Percentiles rank a stretch among this genome's conserved stretches.
phyloP scores from a whole-genome alignment of 257 asterid genomes.

The Penstemon barbatus region DNA sequence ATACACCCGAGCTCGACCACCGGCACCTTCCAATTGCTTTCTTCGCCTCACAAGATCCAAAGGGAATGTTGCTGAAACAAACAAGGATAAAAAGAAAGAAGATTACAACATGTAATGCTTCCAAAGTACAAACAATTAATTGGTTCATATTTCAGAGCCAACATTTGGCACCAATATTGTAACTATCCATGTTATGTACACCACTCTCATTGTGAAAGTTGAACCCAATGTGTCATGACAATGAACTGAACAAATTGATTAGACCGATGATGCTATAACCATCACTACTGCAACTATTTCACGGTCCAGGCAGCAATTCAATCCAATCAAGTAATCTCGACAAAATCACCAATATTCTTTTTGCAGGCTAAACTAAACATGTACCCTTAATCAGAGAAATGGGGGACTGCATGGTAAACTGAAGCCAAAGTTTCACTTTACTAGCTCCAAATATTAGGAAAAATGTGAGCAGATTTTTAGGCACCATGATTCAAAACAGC shows the following conservation, averaged over 20 bases:
- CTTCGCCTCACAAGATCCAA: slow-evolving; percentile 83
- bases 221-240: too few species aligned
- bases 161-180: background rate
- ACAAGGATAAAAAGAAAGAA: background rate
- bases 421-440: background rate
- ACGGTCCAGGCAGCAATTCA: background rate
- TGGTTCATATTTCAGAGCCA: slow-evolving; percentile 5
- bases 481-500: background rate
- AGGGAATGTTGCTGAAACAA: slow-evolving; percentile 64
- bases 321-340: background rate
- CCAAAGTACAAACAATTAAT: background rate
- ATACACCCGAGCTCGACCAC: slow-evolving; percentile 64
- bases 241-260: background rate
- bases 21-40: slow-evolving; percentile 76
- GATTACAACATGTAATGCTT: background rate
- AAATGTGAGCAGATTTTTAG: background rate
- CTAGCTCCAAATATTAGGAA: background rate
- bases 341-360: background rate
- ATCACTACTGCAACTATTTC: background rate
- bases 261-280: background rate
- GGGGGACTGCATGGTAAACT: background rate
- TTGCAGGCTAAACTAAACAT: background rate
- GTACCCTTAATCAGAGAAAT: background rate
- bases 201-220: background rate
- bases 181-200: background rate